Evolutionary conservation across 2,329 filamentous ascomycete genomes (phyloP).

Genomic region (Diaporthe humulicola): DNA sequence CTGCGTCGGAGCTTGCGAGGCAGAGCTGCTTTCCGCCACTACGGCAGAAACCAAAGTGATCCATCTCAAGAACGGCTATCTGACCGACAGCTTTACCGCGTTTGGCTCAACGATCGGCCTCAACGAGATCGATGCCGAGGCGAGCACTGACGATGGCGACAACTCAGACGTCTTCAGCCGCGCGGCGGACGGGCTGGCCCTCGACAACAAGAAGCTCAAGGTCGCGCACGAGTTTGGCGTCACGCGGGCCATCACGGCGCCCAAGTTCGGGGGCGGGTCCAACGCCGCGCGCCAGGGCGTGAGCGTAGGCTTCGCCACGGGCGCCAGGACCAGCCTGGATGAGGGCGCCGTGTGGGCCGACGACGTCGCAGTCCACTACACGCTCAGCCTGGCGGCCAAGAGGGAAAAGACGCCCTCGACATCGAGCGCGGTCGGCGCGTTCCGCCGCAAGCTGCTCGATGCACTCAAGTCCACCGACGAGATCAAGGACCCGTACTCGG

Average conservation of each 20-base stretch:
- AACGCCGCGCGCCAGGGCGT: constrained; percentile 64
- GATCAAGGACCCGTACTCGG: constrained; percentile 58
- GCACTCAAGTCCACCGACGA: constrained; percentile 58
- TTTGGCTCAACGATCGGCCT: constrained; percentile 73
- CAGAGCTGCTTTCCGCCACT: constrained; percentile 56
- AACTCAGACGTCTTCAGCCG: constrained; percentile 65
- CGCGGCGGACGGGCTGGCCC: constrained; percentile 67
- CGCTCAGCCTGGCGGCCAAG: constrained; percentile 63
- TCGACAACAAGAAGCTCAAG: constrained; percentile 69
- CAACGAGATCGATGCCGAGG: constrained; percentile 72
- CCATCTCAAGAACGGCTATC: constrained; percentile 68
- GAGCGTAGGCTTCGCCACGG: constrained; percentile 70
- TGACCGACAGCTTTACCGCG: constrained; percentile 72
- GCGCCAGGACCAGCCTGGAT: constrained; percentile 60
- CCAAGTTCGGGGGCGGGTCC: constrained; percentile 55
- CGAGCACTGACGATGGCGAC: constrained; percentile 64
- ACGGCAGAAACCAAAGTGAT: constrained; percentile 55
- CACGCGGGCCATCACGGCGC: constrained; percentile 70
- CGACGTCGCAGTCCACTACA: constrained; percentile 71
- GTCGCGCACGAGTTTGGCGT: constrained; percentile 68
- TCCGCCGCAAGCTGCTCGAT: constrained; percentile 67
- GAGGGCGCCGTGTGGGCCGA: constrained; percentile 65
- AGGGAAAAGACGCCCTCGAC: constrained; percentile 60
- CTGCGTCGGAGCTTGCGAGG: constrained; percentile 67
- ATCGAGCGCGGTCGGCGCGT: constrained; percentile 64